Evolutionary conservation across 495 filamentous ascomycete species (phyloP).

Genomic region (Penicillium pancosmium): DNA sequence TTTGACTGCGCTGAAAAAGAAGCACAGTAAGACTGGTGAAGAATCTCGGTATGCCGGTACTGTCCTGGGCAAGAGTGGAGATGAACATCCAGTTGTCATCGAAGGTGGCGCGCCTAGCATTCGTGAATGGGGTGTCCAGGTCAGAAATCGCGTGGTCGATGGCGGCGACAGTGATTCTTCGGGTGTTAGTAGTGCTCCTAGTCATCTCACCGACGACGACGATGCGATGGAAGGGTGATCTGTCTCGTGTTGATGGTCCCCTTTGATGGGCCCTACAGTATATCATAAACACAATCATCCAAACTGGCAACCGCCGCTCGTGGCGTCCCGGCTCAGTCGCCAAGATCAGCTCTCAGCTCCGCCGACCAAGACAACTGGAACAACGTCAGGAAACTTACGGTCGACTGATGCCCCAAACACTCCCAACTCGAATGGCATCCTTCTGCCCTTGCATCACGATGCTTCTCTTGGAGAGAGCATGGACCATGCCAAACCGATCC

Average conservation of each 20-base stretch:
- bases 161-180: conserved; percentile 41
- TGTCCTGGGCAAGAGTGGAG: conserved; percentile 68
- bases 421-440: background rate
- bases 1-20: conserved; percentile 76
- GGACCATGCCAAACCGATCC: too few species aligned
- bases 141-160: conserved; percentile 36
- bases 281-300: background rate
- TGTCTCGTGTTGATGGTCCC: background rate
- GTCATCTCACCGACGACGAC: conserved; percentile 41
- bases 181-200: conserved; percentile 47
- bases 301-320: background rate
- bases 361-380: too few species aligned
- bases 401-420: background rate
- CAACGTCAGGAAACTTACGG: background rate
- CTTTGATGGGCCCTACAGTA: background rate
- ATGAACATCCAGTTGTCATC: conserved; percentile 66
- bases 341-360: too few species aligned
- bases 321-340: too few species aligned
- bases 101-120: conserved; percentile 75
- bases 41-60: conserved; percentile 81
- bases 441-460: too few species aligned
- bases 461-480: too few species aligned
- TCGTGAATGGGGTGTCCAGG: conserved; percentile 60
- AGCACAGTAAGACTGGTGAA: conserved; percentile 80
- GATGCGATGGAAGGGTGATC: conserved; percentile 45